Conservation (phyloP, 257 asterid species). For the Fraxinus excelsior region DNA sequence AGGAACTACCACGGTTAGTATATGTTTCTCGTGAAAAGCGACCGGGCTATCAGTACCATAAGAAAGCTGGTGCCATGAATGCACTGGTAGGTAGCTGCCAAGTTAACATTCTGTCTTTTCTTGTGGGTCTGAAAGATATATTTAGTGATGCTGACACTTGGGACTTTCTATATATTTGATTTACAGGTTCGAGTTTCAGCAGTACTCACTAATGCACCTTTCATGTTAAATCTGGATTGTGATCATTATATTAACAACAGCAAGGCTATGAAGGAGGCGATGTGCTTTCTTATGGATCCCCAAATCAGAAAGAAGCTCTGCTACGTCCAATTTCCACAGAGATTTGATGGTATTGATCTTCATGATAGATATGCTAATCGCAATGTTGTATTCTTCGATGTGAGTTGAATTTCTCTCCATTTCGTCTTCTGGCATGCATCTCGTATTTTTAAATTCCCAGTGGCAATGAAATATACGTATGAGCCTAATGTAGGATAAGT, state of each 20-base stretch:
- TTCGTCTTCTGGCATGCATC: background rate
- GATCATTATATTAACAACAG: conserved; percentile 87
- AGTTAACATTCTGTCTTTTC: background rate
- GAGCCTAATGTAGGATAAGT: background rate
- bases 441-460: background rate
- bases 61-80: conserved; percentile 92
- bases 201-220: conserved; percentile 82
- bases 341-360: conserved; percentile 85
- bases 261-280: conserved; percentile 77
- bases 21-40: conserved; percentile 87
- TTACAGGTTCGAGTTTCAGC: conserved; percentile 79
- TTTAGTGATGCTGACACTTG: background rate
- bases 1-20: conserved; percentile 76
- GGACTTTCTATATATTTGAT: conserved; percentile 2
- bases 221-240: conserved; percentile 83
- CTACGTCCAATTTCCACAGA: conserved; percentile 82
- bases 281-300: conserved; percentile 92
- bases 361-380: conserved; percentile 91
- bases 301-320: conserved; percentile 85
- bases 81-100: conserved; percentile 53
- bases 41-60: conserved; percentile 82
- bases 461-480: background rate
- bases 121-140: background rate
- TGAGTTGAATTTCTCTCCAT: conserved; percentile 35
- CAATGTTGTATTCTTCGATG: conserved; percentile 81